Base-by-base conservation (phyloP, 495 filamentous ascomycete genomes). In the Penicillium turbatum region DNA sequence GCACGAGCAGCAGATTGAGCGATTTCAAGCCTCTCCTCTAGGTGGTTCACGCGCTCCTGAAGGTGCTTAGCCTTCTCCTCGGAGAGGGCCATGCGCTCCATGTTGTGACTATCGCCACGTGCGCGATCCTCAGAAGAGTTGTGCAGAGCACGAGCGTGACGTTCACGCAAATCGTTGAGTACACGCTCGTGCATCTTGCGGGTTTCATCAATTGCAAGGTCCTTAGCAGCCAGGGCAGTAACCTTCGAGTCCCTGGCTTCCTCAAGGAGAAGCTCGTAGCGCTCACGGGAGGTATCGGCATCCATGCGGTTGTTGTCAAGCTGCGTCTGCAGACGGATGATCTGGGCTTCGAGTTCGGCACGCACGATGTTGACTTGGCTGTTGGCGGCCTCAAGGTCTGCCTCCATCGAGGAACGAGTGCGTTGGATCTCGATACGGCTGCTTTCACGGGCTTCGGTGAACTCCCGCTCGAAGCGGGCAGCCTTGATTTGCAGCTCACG, bases 1-100 rank as follows among this genome's bases (percentile, higher is more conserved):
- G 92, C 90, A 55, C 84, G 76, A 16, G 93, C 95, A 51, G 93
- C 93, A 62, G 90, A 84, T 61, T 92, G 90, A 37, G 95, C 86
- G 61, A 97, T 85, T 65, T 95, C 84, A 30, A 98, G 79, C 66
- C 88, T 90, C 69, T 96, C 89, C 68, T 96, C 89, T 1, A 97
- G 81, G 56, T 91, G 86, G 3, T 77, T 65, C 19, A 95, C 80
- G 55, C 86, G 87, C 51, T 96, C 92, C 60, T 90, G 84, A 11
- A 91, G 79, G 65, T 92, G 85, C 54, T 85, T 79, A 3, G 82
- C 77, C 77, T 92, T 93, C 26, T 90, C 85, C 27, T 90, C 82
- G 0, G 90, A 85, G 17, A 97, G 75, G 48, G 77, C 81, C 35
- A 96, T 78, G 1, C 84, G 83, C 50, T 96, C 86, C 45, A 79